Conservation (phyloP, 1,139 yeast genomes). For the Taiozyma onychis region DNA sequence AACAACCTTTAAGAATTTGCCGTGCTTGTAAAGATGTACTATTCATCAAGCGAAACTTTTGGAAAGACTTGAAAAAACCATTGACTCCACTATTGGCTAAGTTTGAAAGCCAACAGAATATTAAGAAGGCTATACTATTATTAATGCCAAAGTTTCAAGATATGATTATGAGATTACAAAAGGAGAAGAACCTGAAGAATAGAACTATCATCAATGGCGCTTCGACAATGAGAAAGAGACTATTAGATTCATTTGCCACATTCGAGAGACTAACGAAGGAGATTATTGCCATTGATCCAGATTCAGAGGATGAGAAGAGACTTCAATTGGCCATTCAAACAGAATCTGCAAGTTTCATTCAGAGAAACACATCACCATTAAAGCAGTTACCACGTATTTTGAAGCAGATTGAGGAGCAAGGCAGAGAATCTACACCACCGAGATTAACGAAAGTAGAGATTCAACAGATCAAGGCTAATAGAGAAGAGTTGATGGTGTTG, state of each 20-base stretch:
- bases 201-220: conserved; percentile 31
- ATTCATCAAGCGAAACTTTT: conserved; percentile 49
- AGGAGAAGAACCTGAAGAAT: conserved; percentile 2
- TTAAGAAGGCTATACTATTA: conserved; percentile 31
- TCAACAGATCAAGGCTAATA: conserved; percentile 46
- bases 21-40: conserved; percentile 58
- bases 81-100: conserved; percentile 19
- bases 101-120: conserved; percentile 18
- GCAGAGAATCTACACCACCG: conserved; percentile 13
- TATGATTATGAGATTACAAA: conserved; percentile 38
- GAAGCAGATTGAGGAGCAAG: conserved; percentile 17
- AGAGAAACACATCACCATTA: conserved; percentile 49
- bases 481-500: conserved; percentile 80
- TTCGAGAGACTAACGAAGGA: conserved; percentile 40
- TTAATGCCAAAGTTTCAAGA: conserved; percentile 34
- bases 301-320: conserved; percentile 32
- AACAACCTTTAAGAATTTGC: conserved; percentile 50
- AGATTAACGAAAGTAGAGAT: conserved; percentile 21
- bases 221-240: conserved; percentile 33
- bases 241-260: conserved; percentile 38
- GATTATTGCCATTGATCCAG: conserved; percentile 27
- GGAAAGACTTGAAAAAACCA: conserved; percentile 30
- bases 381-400: conserved; percentile 41
- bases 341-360: conserved; percentile 44
- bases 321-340: conserved; percentile 41